A percentile compares a stretch with the other conserved stretches of the same genome.
phyloP scores from a whole-genome alignment of 2,329 filamentous ascomycete genomes.

The Diaporthe nobilis region DNA sequence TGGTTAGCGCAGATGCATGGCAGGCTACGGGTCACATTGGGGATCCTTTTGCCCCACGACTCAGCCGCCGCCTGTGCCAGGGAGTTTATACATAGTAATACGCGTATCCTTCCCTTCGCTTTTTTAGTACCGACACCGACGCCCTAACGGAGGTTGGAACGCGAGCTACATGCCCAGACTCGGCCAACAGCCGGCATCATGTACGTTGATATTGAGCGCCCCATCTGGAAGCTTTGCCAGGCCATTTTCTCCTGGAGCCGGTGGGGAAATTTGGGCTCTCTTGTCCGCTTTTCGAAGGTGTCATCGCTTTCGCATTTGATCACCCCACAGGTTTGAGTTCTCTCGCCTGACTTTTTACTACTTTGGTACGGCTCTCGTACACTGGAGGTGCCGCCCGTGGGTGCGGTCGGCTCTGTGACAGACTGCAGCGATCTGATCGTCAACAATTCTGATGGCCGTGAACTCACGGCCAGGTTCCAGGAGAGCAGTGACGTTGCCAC shows the following conservation, averaged over 20 bases:
- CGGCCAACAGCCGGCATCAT: not conserved
- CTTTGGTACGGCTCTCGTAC: not conserved
- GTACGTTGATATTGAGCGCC: not conserved
- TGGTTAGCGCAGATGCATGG: not conserved
- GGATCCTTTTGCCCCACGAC: not conserved
- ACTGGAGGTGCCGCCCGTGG: not conserved
- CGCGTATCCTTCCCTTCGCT: not conserved
- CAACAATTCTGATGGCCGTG: not conserved
- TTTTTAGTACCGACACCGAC: not conserved
- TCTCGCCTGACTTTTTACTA: not conserved
- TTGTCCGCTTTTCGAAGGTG: not conserved
- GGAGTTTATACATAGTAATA: not conserved
- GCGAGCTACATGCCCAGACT: not conserved
- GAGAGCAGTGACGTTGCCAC: not conserved
- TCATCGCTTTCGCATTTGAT: not conserved
- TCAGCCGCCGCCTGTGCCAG: not conserved
- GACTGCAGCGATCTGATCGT: not conserved
- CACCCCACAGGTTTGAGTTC: not conserved
- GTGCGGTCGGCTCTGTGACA: not conserved
- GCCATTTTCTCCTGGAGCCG: not conserved
- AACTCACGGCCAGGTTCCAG: not conserved
- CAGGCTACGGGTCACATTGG: not conserved
- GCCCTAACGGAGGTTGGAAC: not conserved
- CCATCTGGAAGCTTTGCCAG: not conserved
- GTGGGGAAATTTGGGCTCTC: not conserved